Percentiles rank a stretch among this genome's conserved stretches.
These are phyloP conservation scores for Puccinia hordei DNA, from an alignment of 1,284 basidiomycete genomes.

Conservation along the genomic window DNA sequence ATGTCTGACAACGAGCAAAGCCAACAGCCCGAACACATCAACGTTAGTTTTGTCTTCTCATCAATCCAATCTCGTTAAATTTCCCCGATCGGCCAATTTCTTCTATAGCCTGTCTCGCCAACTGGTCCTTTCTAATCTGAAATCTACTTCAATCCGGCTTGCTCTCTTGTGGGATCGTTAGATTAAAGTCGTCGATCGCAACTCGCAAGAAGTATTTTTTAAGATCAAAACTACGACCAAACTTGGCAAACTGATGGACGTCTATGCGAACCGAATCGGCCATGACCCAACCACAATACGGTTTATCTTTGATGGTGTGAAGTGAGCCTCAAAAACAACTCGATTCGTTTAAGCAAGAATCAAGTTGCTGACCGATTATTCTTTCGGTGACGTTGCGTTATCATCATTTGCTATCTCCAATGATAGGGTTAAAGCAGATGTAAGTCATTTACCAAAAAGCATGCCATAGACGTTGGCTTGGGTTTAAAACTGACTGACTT, in stretches of 20 bases:
- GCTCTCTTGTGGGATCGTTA: background rate
- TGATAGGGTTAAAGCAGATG: conserved; percentile 43
- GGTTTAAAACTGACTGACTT: background rate
- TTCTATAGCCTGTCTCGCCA: background rate
- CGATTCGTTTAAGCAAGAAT: background rate
- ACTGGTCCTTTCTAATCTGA: background rate
- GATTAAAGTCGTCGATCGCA: conserved; percentile 68
- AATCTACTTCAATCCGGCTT: background rate
- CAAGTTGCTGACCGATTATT: background rate
- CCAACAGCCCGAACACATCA: conserved; percentile 46
- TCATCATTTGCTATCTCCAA: background rate
- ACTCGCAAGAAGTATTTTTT: conserved; percentile 91
- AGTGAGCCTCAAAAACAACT: conserved; percentile 9
- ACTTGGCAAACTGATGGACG: conserved; percentile 86
- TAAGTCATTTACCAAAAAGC: background rate
- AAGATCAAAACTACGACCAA: conserved; percentile 96
- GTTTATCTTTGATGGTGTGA: conserved; percentile 48
- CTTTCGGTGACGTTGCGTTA: background rate
- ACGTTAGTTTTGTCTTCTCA: conserved; percentile 24
- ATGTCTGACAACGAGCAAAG: conserved; percentile 46
- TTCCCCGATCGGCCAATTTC: background rate
- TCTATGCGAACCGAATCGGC: conserved; percentile 80
- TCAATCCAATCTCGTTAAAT: background rate
- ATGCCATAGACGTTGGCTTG: background rate
- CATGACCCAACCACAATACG: conserved; percentile 29